A percentile compares a stretch with the other conserved stretches of the same genome.
Evolutionary conservation across 2,329 filamentous ascomycete species (phyloP).

Genomic region (Xylaria sp.): DNA sequence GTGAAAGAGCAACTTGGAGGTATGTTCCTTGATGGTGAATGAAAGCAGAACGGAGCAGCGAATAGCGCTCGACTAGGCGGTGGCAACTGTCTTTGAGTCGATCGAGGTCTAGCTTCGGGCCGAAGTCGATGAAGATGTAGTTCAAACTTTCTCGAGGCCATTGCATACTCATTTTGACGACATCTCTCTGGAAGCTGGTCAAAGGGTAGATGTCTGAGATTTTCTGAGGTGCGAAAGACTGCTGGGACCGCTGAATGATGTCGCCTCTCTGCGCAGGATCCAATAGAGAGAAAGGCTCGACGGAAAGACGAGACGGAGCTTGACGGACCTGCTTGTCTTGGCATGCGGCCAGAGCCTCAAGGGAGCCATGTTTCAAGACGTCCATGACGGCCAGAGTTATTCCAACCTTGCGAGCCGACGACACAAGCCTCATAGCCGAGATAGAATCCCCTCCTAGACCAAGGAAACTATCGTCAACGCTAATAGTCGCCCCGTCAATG

Average conservation of each 20-base stretch:
- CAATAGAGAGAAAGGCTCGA: conserved; percentile 2
- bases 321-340: background rate
- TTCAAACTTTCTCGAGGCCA: background rate
- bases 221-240: background rate
- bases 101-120: background rate
- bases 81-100: conserved; percentile 1
- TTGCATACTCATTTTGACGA: conserved; percentile 5
- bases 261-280: background rate
- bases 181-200: conserved; percentile 4
- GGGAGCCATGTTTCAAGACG: background rate
- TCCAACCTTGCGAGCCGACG: background rate
- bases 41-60: conserved; percentile 5
- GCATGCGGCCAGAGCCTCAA: conserved; percentile 3
- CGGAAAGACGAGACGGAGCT: background rate
- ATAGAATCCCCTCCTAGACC: conserved; percentile 20
- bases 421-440: conserved; percentile 12
- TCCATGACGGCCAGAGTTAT: conserved; percentile 6
- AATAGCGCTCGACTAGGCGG: background rate
- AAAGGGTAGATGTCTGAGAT: background rate
- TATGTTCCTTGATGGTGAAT: background rate
- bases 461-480: conserved; percentile 16
- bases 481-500: background rate
- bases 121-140: conserved; percentile 5
- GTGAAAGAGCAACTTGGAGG: background rate
- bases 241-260: background rate